Conservation (phyloP, 192 early-diverging fungal genomes). For the Backusella psychrophila region DNA sequence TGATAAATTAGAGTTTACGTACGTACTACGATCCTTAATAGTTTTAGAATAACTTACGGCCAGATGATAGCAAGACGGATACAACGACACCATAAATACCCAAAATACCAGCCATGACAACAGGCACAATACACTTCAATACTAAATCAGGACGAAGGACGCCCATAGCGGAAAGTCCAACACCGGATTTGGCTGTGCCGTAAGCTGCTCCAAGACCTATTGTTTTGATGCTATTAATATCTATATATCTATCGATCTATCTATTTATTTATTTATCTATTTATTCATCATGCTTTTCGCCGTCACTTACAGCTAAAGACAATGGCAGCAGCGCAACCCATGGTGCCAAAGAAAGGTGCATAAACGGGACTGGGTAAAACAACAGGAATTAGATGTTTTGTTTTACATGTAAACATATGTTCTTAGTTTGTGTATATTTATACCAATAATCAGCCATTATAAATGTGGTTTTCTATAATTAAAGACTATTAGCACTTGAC, state of each 20-base stretch:
- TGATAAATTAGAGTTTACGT: slow-evolving; percentile 22
- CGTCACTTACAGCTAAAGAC: slow-evolving; percentile 80
- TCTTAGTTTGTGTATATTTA: neutral
- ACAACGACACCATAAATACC: slow-evolving; percentile 98
- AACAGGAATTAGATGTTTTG: neutral
- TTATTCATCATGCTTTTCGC: neutral
- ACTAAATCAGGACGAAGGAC: slow-evolving; percentile 91
- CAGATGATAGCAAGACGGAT: slow-evolving; percentile 84
- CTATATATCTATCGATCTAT: neutral
- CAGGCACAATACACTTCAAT: slow-evolving; percentile 89
- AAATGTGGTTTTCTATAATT: neutral
- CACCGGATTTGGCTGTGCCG: slow-evolving; percentile 95
- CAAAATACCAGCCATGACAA: slow-evolving; percentile 99
- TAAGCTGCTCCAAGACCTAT: slow-evolving; percentile 94
- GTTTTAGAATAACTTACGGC: slow-evolving; percentile 51
- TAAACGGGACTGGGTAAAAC: slow-evolving; percentile 72
- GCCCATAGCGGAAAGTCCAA: slow-evolving; percentile 94
- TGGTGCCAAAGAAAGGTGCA: slow-evolving; percentile 93
- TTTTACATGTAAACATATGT: no score
- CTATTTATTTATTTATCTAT: neutral
- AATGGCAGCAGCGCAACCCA: slow-evolving; percentile 88
- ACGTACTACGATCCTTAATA: slow-evolving; percentile 11
- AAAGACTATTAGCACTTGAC: neutral
- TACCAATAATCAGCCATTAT: slow-evolving; percentile 13
- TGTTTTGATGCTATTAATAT: neutral